phyloP scores from a whole-genome alignment of 306 rosid genomes.

The Psophocarpus tetragonolobus region DNA sequence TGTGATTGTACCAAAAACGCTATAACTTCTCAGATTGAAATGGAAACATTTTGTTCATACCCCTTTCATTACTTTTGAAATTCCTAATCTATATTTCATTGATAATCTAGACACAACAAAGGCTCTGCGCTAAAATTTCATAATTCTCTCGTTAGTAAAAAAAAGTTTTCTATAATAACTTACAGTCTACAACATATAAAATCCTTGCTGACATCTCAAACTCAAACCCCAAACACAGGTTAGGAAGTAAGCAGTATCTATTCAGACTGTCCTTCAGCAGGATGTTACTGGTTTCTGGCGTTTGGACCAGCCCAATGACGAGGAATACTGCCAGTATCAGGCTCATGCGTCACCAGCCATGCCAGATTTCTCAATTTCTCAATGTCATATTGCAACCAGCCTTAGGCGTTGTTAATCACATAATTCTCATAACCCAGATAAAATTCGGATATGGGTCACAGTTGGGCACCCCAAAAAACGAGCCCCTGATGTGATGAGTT shows the following conservation, averaged over 20 bases:
- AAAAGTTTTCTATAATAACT: conserved; percentile 22
- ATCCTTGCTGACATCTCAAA: conserved; percentile 11
- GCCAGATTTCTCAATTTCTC: conserved; percentile 26
- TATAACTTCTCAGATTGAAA: neutral
- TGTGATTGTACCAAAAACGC: neutral
- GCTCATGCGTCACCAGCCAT: conserved; percentile 38
- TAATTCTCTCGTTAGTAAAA: conserved; percentile 25
- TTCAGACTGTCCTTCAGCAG: conserved; percentile 15
- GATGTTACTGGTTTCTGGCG: neutral
- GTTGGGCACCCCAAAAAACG: conserved; percentile 43
- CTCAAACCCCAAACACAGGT: neutral
- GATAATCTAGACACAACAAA: conserved; percentile 43
- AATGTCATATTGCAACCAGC: conserved; percentile 31
- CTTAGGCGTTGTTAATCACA: conserved; percentile 12
- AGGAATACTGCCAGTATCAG: conserved; percentile 2
- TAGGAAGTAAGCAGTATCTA: conserved; percentile 20
- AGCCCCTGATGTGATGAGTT: conserved; percentile 58
- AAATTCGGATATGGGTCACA: conserved; percentile 37
- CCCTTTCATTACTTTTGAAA: conserved; percentile 2
- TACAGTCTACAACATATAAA: conserved; percentile 35
- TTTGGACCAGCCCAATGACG: conserved; percentile 20
- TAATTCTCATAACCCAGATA: conserved; percentile 36
- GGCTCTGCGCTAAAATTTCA: conserved; percentile 20
- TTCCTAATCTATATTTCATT: conserved; percentile 31
- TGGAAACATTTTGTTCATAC: neutral